Evolutionary conservation across 2,329 filamentous ascomycete genomes (phyloP).

Genomic region (Xylariaceae sp.): DNA sequence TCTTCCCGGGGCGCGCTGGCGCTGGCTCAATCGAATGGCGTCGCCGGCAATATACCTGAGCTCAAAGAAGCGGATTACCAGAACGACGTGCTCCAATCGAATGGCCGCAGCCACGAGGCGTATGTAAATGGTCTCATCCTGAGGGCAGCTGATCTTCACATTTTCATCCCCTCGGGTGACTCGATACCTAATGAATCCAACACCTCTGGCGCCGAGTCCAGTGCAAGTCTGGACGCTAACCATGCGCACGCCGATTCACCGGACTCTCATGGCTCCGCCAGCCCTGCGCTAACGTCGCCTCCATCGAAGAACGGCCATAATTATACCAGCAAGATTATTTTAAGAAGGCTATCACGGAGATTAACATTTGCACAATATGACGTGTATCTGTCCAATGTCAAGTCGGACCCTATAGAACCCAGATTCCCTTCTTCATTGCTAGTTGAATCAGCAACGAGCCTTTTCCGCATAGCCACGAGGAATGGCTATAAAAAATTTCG

Average conservation of each 20-base stretch:
- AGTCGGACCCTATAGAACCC: constrained; percentile 39
- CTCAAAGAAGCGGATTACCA: constrained; percentile 28
- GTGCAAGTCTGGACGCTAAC: constrained; percentile 36
- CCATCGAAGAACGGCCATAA: constrained; percentile 35
- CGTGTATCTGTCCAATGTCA: constrained; percentile 42
- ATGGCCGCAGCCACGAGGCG: constrained; percentile 20
- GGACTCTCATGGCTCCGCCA: constrained; percentile 36
- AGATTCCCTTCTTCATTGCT: constrained; percentile 35
- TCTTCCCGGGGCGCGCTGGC: constrained; percentile 21
- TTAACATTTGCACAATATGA: constrained; percentile 49
- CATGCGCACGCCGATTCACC: constrained; percentile 43
- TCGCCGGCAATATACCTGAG: constrained; percentile 24
- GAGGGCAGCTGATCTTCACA: constrained; percentile 35
- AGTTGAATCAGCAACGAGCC: constrained; percentile 33
- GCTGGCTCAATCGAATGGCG: constrained; percentile 15
- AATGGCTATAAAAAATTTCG: constrained; percentile 43
- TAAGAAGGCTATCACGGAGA: constrained; percentile 34
- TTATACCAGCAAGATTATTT: constrained; percentile 23
- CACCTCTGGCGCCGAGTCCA: constrained; percentile 39
- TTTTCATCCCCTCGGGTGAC: constrained; percentile 29
- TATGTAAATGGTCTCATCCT: constrained; percentile 31
- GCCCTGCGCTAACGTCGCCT: constrained; percentile 38
- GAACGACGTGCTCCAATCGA: constrained; percentile 26
- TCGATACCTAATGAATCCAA: constrained; percentile 32
- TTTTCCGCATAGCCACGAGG: constrained; percentile 41